Evolutionary conservation across 371 early-diverging fungal species (phyloP), one percentile per base, ranked within the genome.

Genomic region (Mortierella sp.): DNA sequence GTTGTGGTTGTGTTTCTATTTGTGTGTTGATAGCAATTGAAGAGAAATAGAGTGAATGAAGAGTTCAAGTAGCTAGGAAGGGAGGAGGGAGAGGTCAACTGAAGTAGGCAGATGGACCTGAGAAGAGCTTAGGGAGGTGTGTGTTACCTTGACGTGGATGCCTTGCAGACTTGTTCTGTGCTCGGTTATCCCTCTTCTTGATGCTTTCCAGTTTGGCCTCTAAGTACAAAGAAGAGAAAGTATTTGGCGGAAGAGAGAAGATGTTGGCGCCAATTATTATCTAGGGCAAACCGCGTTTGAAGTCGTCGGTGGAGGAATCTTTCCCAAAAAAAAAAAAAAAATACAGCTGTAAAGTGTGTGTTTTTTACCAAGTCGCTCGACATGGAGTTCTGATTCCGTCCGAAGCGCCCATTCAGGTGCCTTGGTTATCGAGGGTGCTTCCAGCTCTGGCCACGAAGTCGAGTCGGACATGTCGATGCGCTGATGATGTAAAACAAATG

Each of bases 361-460:
- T 54, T 5, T 4, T 28, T 54, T 73, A 83, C 83, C 79, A 5
- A 83, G 79, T 5, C 83, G 83, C 50, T 77, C 79, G 10, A 83
- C 74, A 71, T 83, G 83, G 26, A 83, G 72, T 64, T 83, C 83
- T 69, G 83, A 83, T 76, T 83, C 79, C 21, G 83, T 77, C 24
- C 77, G 75, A 14, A 83, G 73, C 10, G 74, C 53, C 83, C 83
- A 83, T 74, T 83, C 76, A 28, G 76, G 83, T 21, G 73, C 76
- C 55, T 79, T 76, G 48, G 48, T 61, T 16, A 64, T 40, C 3
- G 77, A 21, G 5, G 73, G 40, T 0, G 70, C 53, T 53, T 76
- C 71, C 11, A 82, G 43, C 59, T 82, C 82, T 48, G 82, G 82
- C 78, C 82, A 82, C 59, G 59, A 34, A 46, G 69, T 40, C 4